phyloP scores from a whole-genome alignment of 441 rosid genomes.

The Euphorbia celastroides region DNA sequence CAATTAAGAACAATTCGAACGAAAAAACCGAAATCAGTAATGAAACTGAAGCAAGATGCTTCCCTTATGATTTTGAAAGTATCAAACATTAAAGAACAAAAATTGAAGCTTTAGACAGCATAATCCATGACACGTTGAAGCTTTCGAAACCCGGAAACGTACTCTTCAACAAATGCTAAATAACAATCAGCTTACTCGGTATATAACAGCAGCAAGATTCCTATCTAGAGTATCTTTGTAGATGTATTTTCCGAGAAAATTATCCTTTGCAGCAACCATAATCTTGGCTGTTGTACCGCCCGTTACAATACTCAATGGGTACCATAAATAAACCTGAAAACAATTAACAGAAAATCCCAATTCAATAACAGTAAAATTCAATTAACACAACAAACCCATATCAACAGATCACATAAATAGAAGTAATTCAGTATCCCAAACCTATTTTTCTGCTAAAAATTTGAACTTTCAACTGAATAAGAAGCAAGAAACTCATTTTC shows the following conservation, averaged over 20 bases:
- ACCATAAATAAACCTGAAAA: conserved; percentile 79
- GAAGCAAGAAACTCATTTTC: too few species aligned
- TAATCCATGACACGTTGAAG: neutral
- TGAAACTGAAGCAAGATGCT: neutral
- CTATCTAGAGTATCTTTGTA: conserved; percentile 87
- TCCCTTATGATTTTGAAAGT: neutral
- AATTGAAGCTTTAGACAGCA: neutral
- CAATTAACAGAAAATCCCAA: conserved; percentile 7
- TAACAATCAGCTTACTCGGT: conserved; percentile 42
- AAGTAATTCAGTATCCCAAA: too few species aligned
- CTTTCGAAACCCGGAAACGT: neutral
- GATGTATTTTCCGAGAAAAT: conserved; percentile 81
- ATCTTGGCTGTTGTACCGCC: conserved; percentile 97
- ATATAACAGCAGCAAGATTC: conserved; percentile 88
- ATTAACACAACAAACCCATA: too few species aligned
- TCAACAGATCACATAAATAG: too few species aligned
- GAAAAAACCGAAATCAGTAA: neutral
- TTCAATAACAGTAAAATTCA: neutral
- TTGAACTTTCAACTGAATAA: neutral
- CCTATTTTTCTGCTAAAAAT: too few species aligned
- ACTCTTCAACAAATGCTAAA: neutral
- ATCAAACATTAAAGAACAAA: neutral
- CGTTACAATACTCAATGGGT: conserved; percentile 66
- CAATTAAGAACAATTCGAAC: too few species aligned
- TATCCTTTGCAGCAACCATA: conserved; percentile 92